Conservation (phyloP, 371 early-diverging fungal species). For the Syncephalastrum sp. region DNA sequence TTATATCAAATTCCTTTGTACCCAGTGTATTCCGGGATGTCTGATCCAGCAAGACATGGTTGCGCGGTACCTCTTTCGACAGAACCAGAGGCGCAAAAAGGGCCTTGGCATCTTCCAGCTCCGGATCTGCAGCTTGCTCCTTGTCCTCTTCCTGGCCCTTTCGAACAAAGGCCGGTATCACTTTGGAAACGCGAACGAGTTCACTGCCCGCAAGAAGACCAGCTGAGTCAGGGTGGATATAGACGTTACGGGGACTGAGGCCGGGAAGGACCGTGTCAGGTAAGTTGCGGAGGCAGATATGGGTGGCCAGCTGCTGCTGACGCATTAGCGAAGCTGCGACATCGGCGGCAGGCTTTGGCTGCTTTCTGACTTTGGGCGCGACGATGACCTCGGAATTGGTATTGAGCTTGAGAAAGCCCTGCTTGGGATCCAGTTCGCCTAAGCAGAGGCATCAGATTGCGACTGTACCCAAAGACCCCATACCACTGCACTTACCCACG, state of each 20-base stretch:
- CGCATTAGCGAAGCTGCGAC: constrained; percentile 11
- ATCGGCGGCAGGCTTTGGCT: constrained; percentile 18
- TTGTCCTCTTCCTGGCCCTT: constrained; percentile 9
- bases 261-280: constrained; percentile 1
- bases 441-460: background rate
- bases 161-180: constrained; percentile 21
- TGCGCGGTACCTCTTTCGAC: constrained; percentile 33
- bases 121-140: constrained; percentile 1
- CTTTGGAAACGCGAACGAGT: constrained; percentile 24
- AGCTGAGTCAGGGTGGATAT: constrained; percentile 27
- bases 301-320: constrained; percentile 22
- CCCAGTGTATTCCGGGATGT: constrained; percentile 43
- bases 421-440: constrained; percentile 63
- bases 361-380: constrained; percentile 66
- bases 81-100: constrained; percentile 37
- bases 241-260: constrained; percentile 3
- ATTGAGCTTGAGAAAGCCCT: constrained; percentile 58
- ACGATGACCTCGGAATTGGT: constrained; percentile 77
- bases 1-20: constrained; percentile 43
- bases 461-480: too few species aligned
- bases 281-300: constrained; percentile 24
- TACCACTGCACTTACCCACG: constrained; percentile 43
- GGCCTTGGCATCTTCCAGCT: constrained; percentile 25
- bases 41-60: constrained; percentile 51
- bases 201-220: constrained; percentile 12